Percentiles rank a stretch among this genome's conserved stretches.
Conservation (phyloP, 2,329 filamentous ascomycete species). For the Onygenales sp. region DNA sequence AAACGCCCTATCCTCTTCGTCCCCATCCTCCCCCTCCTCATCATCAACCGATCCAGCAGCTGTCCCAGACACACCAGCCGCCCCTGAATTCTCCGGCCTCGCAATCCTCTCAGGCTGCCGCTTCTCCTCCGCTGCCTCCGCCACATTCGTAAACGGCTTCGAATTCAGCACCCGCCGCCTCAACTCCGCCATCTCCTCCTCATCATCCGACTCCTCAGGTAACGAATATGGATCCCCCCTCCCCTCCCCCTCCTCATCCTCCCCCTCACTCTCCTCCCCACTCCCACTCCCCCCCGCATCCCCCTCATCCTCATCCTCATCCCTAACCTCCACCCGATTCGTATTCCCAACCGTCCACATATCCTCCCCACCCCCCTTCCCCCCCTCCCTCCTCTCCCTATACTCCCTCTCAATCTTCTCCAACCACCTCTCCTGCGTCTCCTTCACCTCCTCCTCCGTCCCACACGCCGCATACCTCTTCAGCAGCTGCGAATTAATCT, state of each 20-base stretch:
- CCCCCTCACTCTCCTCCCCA: conserved; percentile 34
- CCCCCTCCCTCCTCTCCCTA: conserved; percentile 60
- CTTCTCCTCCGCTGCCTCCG: conserved; percentile 38
- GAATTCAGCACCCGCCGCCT: conserved; percentile 82
- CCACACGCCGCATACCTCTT: conserved; percentile 76
- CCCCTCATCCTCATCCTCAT: conserved; percentile 38
- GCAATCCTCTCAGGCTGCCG: conserved; percentile 53
- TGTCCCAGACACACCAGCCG: conserved; percentile 17
- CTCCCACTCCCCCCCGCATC: conserved; percentile 40
- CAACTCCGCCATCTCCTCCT: conserved; percentile 88
- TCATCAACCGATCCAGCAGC: background rate
- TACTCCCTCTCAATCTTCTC: conserved; percentile 85
- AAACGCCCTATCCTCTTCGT: conserved; percentile 62
- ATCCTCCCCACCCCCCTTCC: conserved; percentile 50
- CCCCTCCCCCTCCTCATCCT: conserved; percentile 36
- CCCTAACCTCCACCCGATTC: conserved; percentile 52
- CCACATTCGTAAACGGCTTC: conserved; percentile 59
- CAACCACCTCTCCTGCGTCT: conserved; percentile 79
- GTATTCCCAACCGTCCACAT: conserved; percentile 88
- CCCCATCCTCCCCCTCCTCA: conserved; percentile 51
- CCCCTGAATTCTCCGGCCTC: conserved; percentile 39
- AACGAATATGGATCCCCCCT: conserved; percentile 61
- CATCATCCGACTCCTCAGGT: conserved; percentile 70
- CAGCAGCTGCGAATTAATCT: conserved; percentile 78
- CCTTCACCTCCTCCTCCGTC: conserved; percentile 74